A percentile compares a stretch with the other conserved stretches of the same genome.
Conservation (phyloP, 2,329 filamentous ascomycete genomes). For the Aspergillus persii region DNA sequence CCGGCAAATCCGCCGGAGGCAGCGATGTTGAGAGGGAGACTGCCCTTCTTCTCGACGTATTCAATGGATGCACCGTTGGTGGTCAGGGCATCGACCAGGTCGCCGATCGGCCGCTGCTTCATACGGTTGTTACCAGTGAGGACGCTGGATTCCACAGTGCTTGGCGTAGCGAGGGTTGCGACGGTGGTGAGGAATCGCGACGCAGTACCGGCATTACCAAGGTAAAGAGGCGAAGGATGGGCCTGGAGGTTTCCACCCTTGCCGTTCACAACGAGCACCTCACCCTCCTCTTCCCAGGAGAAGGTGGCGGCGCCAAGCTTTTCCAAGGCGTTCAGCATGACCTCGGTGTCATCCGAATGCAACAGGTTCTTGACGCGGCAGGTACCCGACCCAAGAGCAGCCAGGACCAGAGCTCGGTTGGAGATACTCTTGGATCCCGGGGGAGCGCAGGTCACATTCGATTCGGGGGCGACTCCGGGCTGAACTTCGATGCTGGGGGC, state of each 20-base stretch:
- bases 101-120: conserved; percentile 92
- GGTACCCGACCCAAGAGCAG: conserved; percentile 79
- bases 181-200: conserved; percentile 94
- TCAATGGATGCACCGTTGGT: conserved; percentile 83
- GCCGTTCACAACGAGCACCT: conserved; percentile 82
- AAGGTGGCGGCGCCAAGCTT: conserved; percentile 84
- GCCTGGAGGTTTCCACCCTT: conserved; percentile 84
- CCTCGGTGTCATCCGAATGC: conserved; percentile 95
- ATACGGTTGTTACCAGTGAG: conserved; percentile 93
- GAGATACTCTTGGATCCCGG: conserved; percentile 98
- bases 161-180: conserved; percentile 73
- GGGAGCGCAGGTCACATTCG: conserved; percentile 75
- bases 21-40: conserved; percentile 77
- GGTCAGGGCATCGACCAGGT: conserved; percentile 84
- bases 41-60: conserved; percentile 79
- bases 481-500: conserved; percentile 73
- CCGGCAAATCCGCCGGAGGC: conserved; percentile 81
- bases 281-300: conserved; percentile 92
- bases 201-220: conserved; percentile 94
- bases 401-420: conserved; percentile 90
- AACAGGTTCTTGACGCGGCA: conserved; percentile 89
- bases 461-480: conserved; percentile 65
- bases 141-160: conserved; percentile 64
- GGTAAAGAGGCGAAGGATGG: conserved; percentile 74
- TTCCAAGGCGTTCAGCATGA: conserved; percentile 90